Base-by-base conservation (phyloP, 345 rosid genomes). In the Melastoma malabathricum region DNA sequence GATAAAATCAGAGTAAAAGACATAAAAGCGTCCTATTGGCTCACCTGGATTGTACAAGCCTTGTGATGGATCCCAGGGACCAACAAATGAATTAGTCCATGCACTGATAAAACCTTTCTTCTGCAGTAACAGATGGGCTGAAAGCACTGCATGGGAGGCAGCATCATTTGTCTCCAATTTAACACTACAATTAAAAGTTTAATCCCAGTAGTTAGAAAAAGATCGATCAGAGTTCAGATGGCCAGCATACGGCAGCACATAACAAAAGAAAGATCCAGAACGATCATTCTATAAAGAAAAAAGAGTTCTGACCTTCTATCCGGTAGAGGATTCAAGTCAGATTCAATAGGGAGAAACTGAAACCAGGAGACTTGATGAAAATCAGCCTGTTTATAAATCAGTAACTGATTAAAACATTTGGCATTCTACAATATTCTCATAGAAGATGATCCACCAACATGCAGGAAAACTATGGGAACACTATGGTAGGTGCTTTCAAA, bases 1-100 rank as follows among this genome's bases (percentile, higher is more conserved):
- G 31, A 6, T 27, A 27, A 27, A 27, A 27, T 27, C 31, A 27
- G 31, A 27, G 6, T 27, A 27, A 27, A 27, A 27, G 31, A 27
- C 31, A 3, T 27, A 27, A 31, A 47, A 34, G 31, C 46, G 17
- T 46, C 46, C 31, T 27, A 18, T 50, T 56, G 50, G 58, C 79
- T 69, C 77, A 87, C 99, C 99, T 56, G 98, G 98, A 68, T 88
- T 92, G 62, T 92, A 85, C 66, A 88, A 59, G 53, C 98, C 98
- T 68, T 92, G 98, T 64, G 98, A 92, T 25, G 95, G 98, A 72
- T 92, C 98, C 98, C 98, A 92, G 66, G 98, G 98, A 68, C 98
- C 98, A 61, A 92, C 97, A 72, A 92, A 92, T 59, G 98, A 87
- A 76, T 88, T 92, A 38, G 95, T 92, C 98, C 98, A 92, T 41